phyloP scores from a whole-genome alignment of 306 rosid genomes.

The Glycine latifolia region DNA sequence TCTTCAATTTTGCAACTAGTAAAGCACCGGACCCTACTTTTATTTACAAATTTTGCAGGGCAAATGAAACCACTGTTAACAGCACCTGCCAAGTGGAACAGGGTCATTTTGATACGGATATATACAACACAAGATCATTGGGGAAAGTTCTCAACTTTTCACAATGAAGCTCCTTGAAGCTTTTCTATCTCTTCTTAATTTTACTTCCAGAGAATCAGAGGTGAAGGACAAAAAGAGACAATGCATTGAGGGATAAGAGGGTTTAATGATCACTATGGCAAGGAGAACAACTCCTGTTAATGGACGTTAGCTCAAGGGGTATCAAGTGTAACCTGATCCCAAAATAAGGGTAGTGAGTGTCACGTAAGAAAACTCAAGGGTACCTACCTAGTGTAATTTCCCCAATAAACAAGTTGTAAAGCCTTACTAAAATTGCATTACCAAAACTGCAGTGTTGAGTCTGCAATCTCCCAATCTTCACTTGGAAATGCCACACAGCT shows the following conservation, averaged over 20 bases:
- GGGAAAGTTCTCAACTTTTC: not conserved
- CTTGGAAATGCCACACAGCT: conserved; percentile 94
- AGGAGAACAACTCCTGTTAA: not conserved
- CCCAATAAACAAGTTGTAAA: conserved; percentile 28
- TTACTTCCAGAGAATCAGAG: not conserved
- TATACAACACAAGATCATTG: not conserved
- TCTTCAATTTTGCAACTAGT: too few species aligned
- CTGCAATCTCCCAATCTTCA: conserved; percentile 98
- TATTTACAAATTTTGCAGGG: too few species aligned
- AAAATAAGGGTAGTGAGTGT: not conserved
- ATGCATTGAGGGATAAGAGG: not conserved
- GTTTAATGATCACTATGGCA: not conserved
- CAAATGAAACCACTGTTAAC: too few species aligned
- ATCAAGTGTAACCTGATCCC: not conserved
- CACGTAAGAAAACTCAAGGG: not conserved
- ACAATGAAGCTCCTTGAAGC: not conserved
- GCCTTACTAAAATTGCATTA: conserved; percentile 51
- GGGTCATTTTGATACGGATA: not conserved
- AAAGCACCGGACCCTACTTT: too few species aligned
- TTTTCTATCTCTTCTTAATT: not conserved
- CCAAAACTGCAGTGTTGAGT: conserved; percentile 95
- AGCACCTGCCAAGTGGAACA: conserved; percentile 5
- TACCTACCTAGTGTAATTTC: not conserved
- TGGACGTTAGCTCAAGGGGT: not conserved
- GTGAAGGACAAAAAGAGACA: not conserved